Evolutionary conservation across 495 filamentous ascomycete species (phyloP).

Genomic region (Penicillium tannophilum): DNA sequence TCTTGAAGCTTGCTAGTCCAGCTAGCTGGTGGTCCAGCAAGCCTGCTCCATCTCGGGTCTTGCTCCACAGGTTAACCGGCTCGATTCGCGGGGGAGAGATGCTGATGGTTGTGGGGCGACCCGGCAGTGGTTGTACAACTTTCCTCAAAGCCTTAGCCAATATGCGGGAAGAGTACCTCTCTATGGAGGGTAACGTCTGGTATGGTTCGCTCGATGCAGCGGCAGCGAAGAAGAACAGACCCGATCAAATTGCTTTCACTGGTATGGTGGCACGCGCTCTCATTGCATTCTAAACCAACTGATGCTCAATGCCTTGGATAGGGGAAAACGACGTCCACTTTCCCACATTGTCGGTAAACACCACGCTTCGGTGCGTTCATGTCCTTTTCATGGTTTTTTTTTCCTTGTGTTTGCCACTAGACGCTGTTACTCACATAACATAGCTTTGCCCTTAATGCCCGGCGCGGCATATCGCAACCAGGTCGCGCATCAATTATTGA

Average conservation of each 20-base stretch:
- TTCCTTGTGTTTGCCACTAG: not conserved
- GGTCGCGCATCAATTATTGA: slow-evolving; percentile 1
- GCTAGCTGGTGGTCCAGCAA: not conserved
- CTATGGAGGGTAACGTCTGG: not conserved
- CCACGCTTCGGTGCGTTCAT: slow-evolving; percentile 59
- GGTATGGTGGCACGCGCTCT: not conserved
- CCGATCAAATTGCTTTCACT: not conserved
- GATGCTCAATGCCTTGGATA: not conserved
- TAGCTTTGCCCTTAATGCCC: slow-evolving; percentile 1
- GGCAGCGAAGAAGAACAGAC: slow-evolving; percentile 1
- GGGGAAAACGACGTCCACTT: slow-evolving; percentile 53
- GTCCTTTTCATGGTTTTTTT: no score
- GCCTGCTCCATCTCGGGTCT: not conserved
- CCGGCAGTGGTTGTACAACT: slow-evolving; percentile 5
- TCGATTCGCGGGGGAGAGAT: not conserved
- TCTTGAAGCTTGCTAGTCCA: not conserved
- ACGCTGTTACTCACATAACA: not conserved
- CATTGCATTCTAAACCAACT: not conserved
- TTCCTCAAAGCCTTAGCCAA: not conserved
- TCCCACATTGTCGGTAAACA: slow-evolving; percentile 59
- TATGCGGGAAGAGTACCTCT: not conserved
- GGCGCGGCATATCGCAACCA: not conserved
- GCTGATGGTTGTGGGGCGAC: slow-evolving; percentile 1
- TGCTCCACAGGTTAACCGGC: not conserved
- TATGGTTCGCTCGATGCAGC: not conserved